Percentiles rank a stretch among this genome's conserved stretches.
These are phyloP conservation scores for Cryptococcus wingfieldii DNA, from an alignment of 1,284 basidiomycete species.

Conservation along the genomic window DNA sequence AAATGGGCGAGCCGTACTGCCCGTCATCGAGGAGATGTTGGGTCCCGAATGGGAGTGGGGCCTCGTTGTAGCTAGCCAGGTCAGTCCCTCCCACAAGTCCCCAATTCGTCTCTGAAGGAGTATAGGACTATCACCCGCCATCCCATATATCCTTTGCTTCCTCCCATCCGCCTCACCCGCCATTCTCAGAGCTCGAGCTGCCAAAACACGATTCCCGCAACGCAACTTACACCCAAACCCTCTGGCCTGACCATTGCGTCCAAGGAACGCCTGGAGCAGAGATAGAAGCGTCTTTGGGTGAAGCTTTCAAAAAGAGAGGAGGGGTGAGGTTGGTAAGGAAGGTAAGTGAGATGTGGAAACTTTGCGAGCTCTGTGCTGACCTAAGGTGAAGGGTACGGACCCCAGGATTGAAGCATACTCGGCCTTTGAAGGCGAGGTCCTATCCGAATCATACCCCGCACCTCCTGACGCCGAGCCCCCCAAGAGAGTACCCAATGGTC, in stretches of 20 bases:
- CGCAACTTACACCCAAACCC: slow-evolving; percentile 28
- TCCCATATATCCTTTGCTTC: slow-evolving; percentile 63
- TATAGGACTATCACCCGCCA: slow-evolving; percentile 55
- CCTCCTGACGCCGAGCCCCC: slow-evolving; percentile 21
- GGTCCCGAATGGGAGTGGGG: slow-evolving; percentile 52
- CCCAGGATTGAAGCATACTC: slow-evolving; percentile 57
- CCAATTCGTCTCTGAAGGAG: background rate
- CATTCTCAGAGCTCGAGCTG: slow-evolving; percentile 51
- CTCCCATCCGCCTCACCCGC: slow-evolving; percentile 50
- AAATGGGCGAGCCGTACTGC: slow-evolving; percentile 51
- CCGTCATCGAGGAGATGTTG: slow-evolving; percentile 53
- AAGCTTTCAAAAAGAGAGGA: slow-evolving; percentile 33
- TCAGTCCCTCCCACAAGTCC: slow-evolving; percentile 20
- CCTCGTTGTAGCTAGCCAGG: slow-evolving; percentile 54
- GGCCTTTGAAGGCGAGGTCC: slow-evolving; percentile 47
- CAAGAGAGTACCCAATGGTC: slow-evolving; percentile 34
- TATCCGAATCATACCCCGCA: slow-evolving; percentile 20
- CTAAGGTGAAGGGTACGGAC: slow-evolving; percentile 43
- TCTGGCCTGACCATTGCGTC: slow-evolving; percentile 60
- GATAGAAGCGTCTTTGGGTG: slow-evolving; percentile 26
- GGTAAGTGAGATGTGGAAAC: background rate
- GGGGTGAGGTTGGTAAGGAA: slow-evolving; percentile 6
- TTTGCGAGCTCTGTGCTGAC: background rate
- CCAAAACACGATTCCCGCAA: slow-evolving; percentile 27
- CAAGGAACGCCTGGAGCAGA: slow-evolving; percentile 37